Percentiles rank a stretch among this genome's conserved stretches.
Conservation (phyloP, 148 eudicot genomes). For the Suaeda aralocaspica region DNA sequence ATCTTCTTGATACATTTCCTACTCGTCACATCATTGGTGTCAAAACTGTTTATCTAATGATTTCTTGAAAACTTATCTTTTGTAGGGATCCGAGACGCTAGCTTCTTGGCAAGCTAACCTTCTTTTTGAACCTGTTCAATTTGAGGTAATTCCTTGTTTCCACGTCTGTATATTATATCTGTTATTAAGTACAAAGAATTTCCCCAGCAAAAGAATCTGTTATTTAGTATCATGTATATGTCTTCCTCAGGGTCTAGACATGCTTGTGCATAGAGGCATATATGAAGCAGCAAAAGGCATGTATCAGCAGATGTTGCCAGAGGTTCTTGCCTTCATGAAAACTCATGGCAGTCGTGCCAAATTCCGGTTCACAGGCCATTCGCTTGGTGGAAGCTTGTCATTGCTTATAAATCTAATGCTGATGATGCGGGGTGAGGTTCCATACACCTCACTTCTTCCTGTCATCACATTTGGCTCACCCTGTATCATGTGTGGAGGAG, state of each 20-base stretch:
- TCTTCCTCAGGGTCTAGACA: conserved; percentile 58
- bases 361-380: conserved; percentile 93
- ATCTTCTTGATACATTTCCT: neutral
- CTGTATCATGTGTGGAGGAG: conserved; percentile 93
- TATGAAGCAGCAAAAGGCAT: conserved; percentile 98
- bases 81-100: conserved; percentile 84
- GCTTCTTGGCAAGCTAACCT: conserved; percentile 98
- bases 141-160: conserved; percentile 54
- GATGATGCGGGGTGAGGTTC: conserved; percentile 67
- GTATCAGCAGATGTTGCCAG: conserved; percentile 86
- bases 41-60: neutral
- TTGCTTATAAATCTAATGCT: conserved; percentile 82
- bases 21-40: neutral
- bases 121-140: conserved; percentile 82
- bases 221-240: neutral
- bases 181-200: neutral
- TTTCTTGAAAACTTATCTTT: neutral
- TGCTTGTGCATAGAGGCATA: conserved; percentile 93
- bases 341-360: conserved; percentile 64
- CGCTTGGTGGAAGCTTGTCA: conserved; percentile 94
- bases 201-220: neutral
- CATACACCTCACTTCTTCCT: conserved; percentile 74
- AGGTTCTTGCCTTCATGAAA: conserved; percentile 58
- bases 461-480: conserved; percentile 90
- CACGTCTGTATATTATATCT: too few species aligned